These are phyloP conservation scores for Omphalotus guepiniiformis DNA, from an alignment of 768 basidiomycete species.

Conservation along the genomic window DNA sequence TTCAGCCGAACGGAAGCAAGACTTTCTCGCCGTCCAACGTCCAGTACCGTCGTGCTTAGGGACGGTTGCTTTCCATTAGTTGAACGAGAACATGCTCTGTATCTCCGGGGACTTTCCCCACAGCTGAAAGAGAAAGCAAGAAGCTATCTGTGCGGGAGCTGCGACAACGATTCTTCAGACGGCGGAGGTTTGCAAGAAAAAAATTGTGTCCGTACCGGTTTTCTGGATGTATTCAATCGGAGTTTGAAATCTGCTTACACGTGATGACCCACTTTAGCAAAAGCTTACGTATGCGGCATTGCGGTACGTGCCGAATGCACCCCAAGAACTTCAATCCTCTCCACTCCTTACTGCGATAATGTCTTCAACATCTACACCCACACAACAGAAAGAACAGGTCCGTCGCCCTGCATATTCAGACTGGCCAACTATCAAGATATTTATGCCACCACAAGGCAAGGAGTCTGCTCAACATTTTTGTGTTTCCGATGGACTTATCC, in stretches of 20 bases:
- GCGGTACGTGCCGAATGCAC: neutral
- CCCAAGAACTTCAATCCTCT: neutral
- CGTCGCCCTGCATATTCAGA: constrained; percentile 38
- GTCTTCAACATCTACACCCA: neutral
- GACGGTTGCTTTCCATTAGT: constrained; percentile 68
- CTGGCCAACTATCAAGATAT: constrained; percentile 52
- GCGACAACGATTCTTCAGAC: constrained; percentile 83
- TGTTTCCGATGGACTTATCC: neutral
- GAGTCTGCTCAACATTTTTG: constrained; percentile 1
- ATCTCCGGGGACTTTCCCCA: constrained; percentile 95
- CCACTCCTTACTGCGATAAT: neutral
- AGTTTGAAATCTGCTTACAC: constrained; percentile 18
- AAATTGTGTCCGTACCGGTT: constrained; percentile 13
- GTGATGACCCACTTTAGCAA: neutral
- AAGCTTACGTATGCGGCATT: neutral
- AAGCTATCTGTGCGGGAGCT: constrained; percentile 69
- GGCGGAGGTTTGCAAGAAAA: constrained; percentile 35
- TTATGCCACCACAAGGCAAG: constrained; percentile 47
- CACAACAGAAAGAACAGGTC: constrained; percentile 27
- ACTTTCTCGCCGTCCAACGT: constrained; percentile 48
- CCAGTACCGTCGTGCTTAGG: constrained; percentile 65
- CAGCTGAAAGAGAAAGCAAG: constrained; percentile 53
- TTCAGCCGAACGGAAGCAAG: constrained; percentile 27
- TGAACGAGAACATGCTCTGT: constrained; percentile 59
- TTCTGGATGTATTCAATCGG: constrained; percentile 15